Conservation (phyloP, 2,329 filamentous ascomycete genomes). For the Triangularia verruculosa region DNA sequence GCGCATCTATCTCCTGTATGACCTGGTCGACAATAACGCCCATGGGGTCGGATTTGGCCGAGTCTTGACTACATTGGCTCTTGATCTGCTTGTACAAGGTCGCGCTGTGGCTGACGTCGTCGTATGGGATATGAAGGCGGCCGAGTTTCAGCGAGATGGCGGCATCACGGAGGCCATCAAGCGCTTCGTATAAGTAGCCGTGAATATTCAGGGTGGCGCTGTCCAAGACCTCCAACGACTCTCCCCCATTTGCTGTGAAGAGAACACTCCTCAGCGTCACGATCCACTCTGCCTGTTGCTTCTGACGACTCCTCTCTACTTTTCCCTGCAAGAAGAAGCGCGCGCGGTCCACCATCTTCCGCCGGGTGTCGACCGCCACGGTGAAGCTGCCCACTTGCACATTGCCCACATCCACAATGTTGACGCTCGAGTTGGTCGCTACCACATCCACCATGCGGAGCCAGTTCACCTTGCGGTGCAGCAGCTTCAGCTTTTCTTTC, state of each 20-base stretch:
- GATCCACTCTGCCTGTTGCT: constrained; percentile 90
- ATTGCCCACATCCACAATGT: constrained; percentile 76
- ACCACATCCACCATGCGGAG: constrained; percentile 86
- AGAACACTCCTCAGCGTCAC: constrained; percentile 80
- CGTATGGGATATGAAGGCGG: constrained; percentile 83
- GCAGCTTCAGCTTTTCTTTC: constrained; percentile 80
- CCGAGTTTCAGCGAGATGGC: constrained; percentile 89
- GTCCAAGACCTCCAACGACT: constrained; percentile 85
- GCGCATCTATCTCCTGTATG: constrained; percentile 69
- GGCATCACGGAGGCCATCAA: constrained; percentile 85
- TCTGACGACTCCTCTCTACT: constrained; percentile 54
- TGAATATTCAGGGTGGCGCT: constrained; percentile 86
- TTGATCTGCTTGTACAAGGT: constrained; percentile 52
- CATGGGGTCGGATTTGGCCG: constrained; percentile 43
- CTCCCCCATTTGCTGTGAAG: constrained; percentile 79
- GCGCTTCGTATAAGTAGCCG: constrained; percentile 79
- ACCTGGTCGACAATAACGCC: constrained; percentile 69
- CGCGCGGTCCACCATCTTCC: constrained; percentile 86
- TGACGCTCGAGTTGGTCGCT: constrained; percentile 74
- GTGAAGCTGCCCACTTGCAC: constrained; percentile 82
- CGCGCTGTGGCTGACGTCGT: constrained; percentile 70
- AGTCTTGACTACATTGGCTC: constrained; percentile 34
- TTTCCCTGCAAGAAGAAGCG: constrained; percentile 82
- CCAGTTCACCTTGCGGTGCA: constrained; percentile 87
- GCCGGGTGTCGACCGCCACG: constrained; percentile 83